Percentiles rank a stretch among this genome's conserved stretches.
Conservation (phyloP, 768 basidiomycete species). For the Sarcomyxa edulis region DNA sequence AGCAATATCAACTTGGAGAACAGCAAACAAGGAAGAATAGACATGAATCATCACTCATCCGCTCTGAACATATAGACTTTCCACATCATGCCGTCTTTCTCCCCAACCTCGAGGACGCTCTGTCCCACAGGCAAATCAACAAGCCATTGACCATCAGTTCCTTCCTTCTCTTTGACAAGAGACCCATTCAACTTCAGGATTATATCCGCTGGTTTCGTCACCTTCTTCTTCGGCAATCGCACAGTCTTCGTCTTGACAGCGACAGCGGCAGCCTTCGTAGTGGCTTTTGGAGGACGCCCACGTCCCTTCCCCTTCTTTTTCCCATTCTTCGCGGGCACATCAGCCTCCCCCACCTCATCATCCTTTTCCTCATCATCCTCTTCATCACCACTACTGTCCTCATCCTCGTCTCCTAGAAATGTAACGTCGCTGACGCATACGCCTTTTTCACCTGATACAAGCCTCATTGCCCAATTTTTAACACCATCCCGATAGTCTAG, state of each 20-base stretch:
- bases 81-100: constrained; percentile 11
- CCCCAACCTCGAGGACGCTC: constrained; percentile 65
- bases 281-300: constrained; percentile 26
- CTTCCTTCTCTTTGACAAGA: constrained; percentile 38
- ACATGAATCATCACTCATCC: background rate
- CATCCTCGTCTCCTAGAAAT: constrained; percentile 52
- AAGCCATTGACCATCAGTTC: constrained; percentile 53
- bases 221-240: constrained; percentile 29
- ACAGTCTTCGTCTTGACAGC: constrained; percentile 22
- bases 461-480: constrained; percentile 64
- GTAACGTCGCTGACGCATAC: constrained; percentile 49
- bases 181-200: constrained; percentile 63
- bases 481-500: constrained; percentile 71
- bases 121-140: constrained; percentile 52
- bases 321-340: constrained; percentile 31
- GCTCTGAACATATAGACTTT: constrained; percentile 9
- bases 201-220: constrained; percentile 44
- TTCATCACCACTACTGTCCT: constrained; percentile 30
- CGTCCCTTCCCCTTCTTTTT: constrained; percentile 34
- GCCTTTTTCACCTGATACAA: constrained; percentile 51
- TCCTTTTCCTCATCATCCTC: constrained; percentile 43
- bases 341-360: constrained; percentile 32
- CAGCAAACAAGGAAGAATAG: background rate
- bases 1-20: too few species aligned
- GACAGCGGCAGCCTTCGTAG: constrained; percentile 18